Base-by-base conservation (phyloP, 495 filamentous ascomycete species). In the Physcia stellaris region DNA sequence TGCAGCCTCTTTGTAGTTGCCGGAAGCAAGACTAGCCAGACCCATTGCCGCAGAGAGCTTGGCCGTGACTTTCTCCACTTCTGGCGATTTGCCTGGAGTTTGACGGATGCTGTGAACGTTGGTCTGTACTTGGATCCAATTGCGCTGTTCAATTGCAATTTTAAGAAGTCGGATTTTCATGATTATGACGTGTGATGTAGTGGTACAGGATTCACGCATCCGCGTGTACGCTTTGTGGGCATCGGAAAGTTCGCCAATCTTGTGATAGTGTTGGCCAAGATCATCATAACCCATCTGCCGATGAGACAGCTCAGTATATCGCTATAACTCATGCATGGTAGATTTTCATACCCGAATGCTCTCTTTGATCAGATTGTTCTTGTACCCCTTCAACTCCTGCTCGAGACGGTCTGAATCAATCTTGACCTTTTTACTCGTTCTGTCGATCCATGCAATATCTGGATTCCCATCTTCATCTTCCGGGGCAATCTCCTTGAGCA, bases 321-420 rank as follows among this genome's bases (percentile, higher is more conserved):
- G 17, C 18, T 20, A 12, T 23, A 4, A 32, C 13, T 12, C 3
- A 35, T 24, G 26, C 16, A 12, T 17, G 13, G 6, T 6, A 17
- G 5, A 22, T 16, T 13, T 35, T 46, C 77, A 39, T 68, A 92
- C 86, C 51, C 92, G 63, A 44, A 96, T 94, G 59, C 87, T 95
- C 59, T 98, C 90, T 55, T 95, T 95, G 46, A 98, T 85, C 24
- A 96, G 58, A 46, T 96, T 98, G 50, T 96, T 93, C 58, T 94
- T 98, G 61, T 96, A 96, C 5, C 80, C 82, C 54, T 83, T 83
- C 21, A 98, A 60, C 52, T 96, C 86, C 4, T 69, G 62, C 45
- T 93, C 82, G 41, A 95, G 61, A 32, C 80, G 73, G 27, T 81
- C 71, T 1, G 73, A 77, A 50, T 86, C 77, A 2, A 58, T 57